phyloP scores from a whole-genome alignment of 805 yeast genomes.

The Spathaspora hagerdaliae region DNA sequence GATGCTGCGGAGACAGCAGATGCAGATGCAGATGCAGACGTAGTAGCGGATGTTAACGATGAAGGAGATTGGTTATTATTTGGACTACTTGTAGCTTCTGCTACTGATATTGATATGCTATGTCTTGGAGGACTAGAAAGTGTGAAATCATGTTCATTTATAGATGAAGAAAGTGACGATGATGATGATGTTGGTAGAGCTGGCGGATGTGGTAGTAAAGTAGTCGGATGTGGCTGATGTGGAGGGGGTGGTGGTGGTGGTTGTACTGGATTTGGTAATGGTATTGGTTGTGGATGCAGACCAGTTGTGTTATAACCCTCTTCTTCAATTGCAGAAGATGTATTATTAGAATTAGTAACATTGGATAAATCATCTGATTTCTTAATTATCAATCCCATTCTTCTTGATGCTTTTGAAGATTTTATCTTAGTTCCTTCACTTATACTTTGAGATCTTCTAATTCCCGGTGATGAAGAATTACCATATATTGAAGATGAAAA shows the following conservation, averaged over 20 bases:
- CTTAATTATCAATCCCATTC: constrained; percentile 71
- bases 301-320: too few relatives aligned
- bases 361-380: constrained; percentile 23
- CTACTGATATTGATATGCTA: background rate
- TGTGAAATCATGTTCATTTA: constrained; percentile 7
- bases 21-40: constrained; percentile 12
- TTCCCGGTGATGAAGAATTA: constrained; percentile 39
- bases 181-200: too few relatives aligned
- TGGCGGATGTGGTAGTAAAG: too few relatives aligned
- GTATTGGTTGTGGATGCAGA: too few relatives aligned
- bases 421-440: constrained; percentile 40
- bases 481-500: background rate
- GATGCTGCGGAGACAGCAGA: background rate
- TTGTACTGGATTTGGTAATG: background rate
- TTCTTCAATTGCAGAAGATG: background rate
- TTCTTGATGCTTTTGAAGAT: constrained; percentile 58
- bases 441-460: constrained; percentile 71
- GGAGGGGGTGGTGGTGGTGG: too few relatives aligned
- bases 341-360: background rate
- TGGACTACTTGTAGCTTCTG: background rate
- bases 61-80: background rate
- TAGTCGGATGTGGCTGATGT: too few relatives aligned
- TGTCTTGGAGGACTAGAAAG: constrained; percentile 5
- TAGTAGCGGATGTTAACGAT: constrained; percentile 12
- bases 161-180: constrained; percentile 21